Evolutionary conservation across 192 early-diverging fungal species (phyloP), one percentile per base, ranked within the genome.

Genomic region (Pilobolus umbonatus): DNA sequence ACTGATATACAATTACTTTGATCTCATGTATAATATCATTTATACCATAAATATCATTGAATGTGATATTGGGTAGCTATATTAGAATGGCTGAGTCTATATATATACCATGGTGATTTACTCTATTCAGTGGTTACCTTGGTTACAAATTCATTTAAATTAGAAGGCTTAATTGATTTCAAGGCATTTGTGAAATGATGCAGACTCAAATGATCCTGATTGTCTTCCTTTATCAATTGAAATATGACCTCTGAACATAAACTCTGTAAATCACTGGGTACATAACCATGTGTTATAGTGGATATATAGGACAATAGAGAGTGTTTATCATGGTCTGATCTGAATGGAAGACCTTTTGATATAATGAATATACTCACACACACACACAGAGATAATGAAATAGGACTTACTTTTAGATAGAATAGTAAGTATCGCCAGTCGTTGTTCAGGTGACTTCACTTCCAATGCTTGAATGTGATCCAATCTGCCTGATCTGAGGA

Each of bases 21-120:
- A 91, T 59, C 15, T 82, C 80, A 17, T 79, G 53, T 7, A 92
- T 80, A 2, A 82, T 71, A 31, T 81, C 69, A 29, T 88, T 80
- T 39, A 94, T 71, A 19, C 93, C 93, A 77, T 78, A 93, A 5
- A 96, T 78, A 42, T 92, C 84, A 15, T 57, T 53, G 60, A 94
- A 92, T 12, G 32, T 58, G 19, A 89, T 72, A 19, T 53, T 56
- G 0, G 90, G 89, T 4, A 86, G 78, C 75, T 85, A 65, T 29
- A 0, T 15, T 21, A 58, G 60, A 61, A 46, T 32, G 10, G 43
- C 32, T 38, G 28, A 9, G n/a, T 36, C 22, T 24, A 8, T 25
- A 14, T 9, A n/a, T n/a, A n/a, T n/a, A n/a, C n/a, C n/a, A n/a
- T n/a, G n/a, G n/a, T n/a, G n/a, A n/a, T n/a, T n/a, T n/a, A n/a